Base-by-base conservation (phyloP, 1,284 basidiomycete genomes). In the Moesziomyces sp. region DNA sequence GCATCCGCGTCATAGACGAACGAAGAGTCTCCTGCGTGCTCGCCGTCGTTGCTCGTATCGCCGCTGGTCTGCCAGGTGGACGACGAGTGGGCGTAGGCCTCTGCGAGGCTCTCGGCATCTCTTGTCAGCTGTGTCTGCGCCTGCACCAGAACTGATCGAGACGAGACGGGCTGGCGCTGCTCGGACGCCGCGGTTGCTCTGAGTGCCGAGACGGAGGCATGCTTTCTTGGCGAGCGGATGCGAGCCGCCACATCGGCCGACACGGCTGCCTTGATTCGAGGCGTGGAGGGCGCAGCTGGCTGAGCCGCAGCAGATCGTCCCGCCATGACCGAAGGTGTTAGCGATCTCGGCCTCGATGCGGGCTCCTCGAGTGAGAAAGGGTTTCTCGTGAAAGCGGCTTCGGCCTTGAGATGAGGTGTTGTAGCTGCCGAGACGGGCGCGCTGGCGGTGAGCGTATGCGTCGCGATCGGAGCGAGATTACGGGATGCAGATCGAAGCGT, bases 1-100 rank as follows among this genome's bases (percentile, higher is more conserved):
- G 47, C 54, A 4, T 59, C 60, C 0, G 74, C 76, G 34, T 74
- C 62, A 46, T 79, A 72, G n/a, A 79, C 73, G 46, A 81, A 81
- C 10, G 77, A 79, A 46, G 65, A 66, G 28, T 81, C 76, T 11
- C 74, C 74, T 0, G 57, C 47, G 24, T 57, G 59, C 3, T 54
- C 60, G 0, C 14, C 52, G 18, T 58, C 56, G 5, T 21, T 42
- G 14, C 23, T 55, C 24, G 11, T 18, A 7, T 51, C 48, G n/a
- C 42, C n/a, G 18, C 61, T 44, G 16, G 46, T 46, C 30, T 50
- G 59, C 56, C 59, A 62, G 3, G 52, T 62, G 14, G 59, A 63
- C 3, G 66, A 69, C 11, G 56, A 58, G 24, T 54, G 56, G 2
- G 60, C 52, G 38, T 63, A 63, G 3, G 65, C 46, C 35, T 62